Conservation (phyloP, 148 eudicot genomes). For the Silene conica region DNA sequence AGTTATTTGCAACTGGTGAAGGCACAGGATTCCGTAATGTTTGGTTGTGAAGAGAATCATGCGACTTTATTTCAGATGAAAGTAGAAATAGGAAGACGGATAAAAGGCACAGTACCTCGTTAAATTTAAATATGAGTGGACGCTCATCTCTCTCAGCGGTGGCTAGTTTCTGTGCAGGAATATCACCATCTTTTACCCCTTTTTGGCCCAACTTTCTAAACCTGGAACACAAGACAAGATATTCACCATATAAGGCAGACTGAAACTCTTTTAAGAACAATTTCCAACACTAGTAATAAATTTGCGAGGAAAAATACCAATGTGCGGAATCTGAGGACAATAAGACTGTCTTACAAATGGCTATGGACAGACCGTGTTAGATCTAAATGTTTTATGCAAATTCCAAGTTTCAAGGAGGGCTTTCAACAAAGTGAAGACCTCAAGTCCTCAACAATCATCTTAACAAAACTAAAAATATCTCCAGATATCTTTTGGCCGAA, state of each 20-base stretch:
- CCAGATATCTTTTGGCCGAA: background rate
- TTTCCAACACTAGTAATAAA: background rate
- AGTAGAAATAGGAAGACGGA: background rate
- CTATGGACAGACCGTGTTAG: background rate
- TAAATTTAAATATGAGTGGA: conserved; percentile 79
- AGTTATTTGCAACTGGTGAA: background rate
- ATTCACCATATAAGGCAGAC: background rate
- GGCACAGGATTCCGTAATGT: background rate
- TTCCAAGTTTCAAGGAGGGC: background rate
- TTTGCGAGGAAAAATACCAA: background rate
- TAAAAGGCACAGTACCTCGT: conserved; percentile 57
- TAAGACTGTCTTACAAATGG: conserved; percentile 1
- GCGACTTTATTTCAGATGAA: background rate
- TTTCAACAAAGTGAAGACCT: background rate
- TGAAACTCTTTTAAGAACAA: background rate
- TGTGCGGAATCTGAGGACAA: background rate
- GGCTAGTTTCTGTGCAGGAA: conserved; percentile 34
- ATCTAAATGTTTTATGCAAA: background rate
- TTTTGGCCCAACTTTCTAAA: conserved; percentile 51
- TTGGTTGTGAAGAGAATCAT: background rate
- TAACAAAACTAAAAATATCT: conserved; percentile 3
- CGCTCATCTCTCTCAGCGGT: conserved; percentile 61
- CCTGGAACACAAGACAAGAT: conserved; percentile 35
- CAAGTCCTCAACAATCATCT: background rate
- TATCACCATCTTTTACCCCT: conserved; percentile 34